These are phyloP conservation scores for Lotus japonicus DNA, from an alignment of 306 rosid species.

Conservation along the genomic window DNA sequence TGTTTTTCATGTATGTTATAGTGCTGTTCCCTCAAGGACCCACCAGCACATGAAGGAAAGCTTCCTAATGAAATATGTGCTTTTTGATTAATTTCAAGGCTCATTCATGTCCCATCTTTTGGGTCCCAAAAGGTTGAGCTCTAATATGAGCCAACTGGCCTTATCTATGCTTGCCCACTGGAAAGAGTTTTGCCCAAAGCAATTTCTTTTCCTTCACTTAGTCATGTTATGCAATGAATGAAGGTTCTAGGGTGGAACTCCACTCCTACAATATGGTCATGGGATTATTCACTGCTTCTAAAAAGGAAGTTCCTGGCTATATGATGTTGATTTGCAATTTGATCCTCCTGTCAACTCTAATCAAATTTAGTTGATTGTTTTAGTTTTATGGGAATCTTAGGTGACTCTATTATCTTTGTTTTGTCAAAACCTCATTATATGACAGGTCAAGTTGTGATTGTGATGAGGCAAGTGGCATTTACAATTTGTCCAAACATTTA, in stretches of 20 bases:
- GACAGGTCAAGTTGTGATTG: background rate
- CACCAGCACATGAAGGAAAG: constrained; percentile 27
- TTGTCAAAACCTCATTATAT: background rate
- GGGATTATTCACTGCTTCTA: background rate
- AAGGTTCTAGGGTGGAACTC: background rate
- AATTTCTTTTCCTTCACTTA: background rate
- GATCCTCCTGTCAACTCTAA: background rate
- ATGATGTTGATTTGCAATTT: background rate
- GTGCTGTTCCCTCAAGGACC: background rate
- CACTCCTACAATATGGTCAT: background rate
- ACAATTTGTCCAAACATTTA: background rate
- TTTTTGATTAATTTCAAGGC: background rate
- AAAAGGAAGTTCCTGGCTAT: background rate
- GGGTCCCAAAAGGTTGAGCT: constrained; percentile 29
- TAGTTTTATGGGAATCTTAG: background rate
- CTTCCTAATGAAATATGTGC: constrained; percentile 12
- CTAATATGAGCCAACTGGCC: background rate
- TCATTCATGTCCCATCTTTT: constrained; percentile 14
- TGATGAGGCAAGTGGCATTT: background rate
- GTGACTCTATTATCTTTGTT: background rate
- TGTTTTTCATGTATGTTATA: background rate
- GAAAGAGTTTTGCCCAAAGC: background rate
- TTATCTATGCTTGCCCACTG: constrained; percentile 15
- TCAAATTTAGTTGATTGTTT: background rate
- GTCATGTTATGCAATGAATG: background rate